Evolutionary conservation across 371 early-diverging fungal species (phyloP).

Genomic region (Mortierella sp.): DNA sequence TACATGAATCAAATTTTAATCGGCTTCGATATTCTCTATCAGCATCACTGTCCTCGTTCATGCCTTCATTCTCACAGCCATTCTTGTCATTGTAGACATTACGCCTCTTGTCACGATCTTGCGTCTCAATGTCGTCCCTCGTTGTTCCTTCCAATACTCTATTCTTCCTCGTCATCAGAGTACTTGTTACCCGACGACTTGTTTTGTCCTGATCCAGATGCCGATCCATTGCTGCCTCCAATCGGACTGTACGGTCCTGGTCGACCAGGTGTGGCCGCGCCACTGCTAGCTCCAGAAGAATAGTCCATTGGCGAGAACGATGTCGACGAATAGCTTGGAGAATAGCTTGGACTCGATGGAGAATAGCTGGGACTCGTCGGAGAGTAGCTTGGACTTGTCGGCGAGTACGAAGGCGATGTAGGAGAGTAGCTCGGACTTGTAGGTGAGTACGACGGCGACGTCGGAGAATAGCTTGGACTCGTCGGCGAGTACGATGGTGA

Average conservation of each 20-base stretch:
- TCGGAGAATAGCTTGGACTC: background rate
- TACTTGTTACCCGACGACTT: slow-evolving; percentile 26
- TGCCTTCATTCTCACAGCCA: too few species aligned
- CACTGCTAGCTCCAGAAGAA: slow-evolving; percentile 15
- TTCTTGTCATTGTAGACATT: too few species aligned
- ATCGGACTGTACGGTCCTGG: slow-evolving; percentile 33
- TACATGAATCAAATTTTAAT: too few species aligned
- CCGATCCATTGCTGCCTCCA: slow-evolving; percentile 25
- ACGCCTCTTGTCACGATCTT: too few species aligned
- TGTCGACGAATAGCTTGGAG: slow-evolving; percentile 60
- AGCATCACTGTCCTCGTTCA: too few species aligned
- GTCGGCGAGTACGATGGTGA: background rate
- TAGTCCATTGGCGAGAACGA: slow-evolving; percentile 49
- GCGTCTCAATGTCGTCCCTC: too few species aligned
- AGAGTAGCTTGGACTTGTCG: slow-evolving; percentile 36
- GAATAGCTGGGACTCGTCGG: slow-evolving; percentile 68
- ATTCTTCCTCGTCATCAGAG: slow-evolving; percentile 49
- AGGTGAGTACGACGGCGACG: background rate
- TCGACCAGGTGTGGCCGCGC: slow-evolving; percentile 46
- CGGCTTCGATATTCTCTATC: too few species aligned
- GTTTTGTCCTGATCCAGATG: slow-evolving; percentile 15
- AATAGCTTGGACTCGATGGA: slow-evolving; percentile 80
- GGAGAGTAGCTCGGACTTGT: slow-evolving; percentile 1
- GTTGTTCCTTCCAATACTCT: background rate
- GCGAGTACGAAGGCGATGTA: slow-evolving; percentile 72